phyloP scores from a whole-genome alignment of 2,329 filamentous ascomycete species.

The Aaosphaeria arxii region DNA sequence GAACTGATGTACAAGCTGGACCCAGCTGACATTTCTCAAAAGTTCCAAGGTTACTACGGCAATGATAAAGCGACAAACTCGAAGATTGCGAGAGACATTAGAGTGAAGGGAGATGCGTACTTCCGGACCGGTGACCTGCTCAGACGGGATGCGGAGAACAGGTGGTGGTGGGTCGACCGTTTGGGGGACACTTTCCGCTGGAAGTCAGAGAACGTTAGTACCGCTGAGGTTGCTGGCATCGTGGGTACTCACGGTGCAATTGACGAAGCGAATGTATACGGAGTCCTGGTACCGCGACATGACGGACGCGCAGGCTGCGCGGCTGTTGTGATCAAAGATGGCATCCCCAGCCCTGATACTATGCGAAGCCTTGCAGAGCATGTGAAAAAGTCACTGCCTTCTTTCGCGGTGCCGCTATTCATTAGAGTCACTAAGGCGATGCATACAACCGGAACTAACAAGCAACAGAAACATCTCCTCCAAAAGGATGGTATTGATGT shows the following conservation, averaged over 20 bases:
- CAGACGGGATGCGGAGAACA: conserved; percentile 26
- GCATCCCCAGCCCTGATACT: conserved; percentile 5
- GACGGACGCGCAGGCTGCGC: conserved; percentile 47
- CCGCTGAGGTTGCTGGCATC: conserved; percentile 42
- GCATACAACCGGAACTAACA: conserved; percentile 47
- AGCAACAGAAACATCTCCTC: conserved; percentile 44
- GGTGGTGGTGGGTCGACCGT: conserved; percentile 38
- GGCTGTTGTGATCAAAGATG: conserved; percentile 26
- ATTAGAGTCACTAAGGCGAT: conserved; percentile 38
- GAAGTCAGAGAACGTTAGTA: conserved; percentile 47
- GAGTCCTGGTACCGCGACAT: conserved; percentile 41
- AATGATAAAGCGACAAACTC: conserved; percentile 30
- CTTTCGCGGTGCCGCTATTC: conserved; percentile 46
- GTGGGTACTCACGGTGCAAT: conserved; percentile 38
- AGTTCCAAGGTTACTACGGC: conserved; percentile 64
- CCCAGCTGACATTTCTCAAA: conserved; percentile 42
- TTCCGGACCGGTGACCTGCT: conserved; percentile 38
- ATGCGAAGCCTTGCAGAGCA: conserved; percentile 32
- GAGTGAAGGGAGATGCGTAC: conserved; percentile 34
- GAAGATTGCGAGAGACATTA: conserved; percentile 34
- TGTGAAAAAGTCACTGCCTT: conserved; percentile 35
- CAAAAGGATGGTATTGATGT: conserved; percentile 43
- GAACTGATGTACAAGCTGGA: conserved; percentile 59
- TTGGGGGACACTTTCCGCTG: conserved; percentile 41
- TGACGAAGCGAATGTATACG: conserved; percentile 45